Percentiles rank a stretch among this genome's conserved stretches.
Evolutionary conservation across 2,329 filamentous ascomycete genomes (phyloP).

Genomic region (Apiospora saccharicola): DNA sequence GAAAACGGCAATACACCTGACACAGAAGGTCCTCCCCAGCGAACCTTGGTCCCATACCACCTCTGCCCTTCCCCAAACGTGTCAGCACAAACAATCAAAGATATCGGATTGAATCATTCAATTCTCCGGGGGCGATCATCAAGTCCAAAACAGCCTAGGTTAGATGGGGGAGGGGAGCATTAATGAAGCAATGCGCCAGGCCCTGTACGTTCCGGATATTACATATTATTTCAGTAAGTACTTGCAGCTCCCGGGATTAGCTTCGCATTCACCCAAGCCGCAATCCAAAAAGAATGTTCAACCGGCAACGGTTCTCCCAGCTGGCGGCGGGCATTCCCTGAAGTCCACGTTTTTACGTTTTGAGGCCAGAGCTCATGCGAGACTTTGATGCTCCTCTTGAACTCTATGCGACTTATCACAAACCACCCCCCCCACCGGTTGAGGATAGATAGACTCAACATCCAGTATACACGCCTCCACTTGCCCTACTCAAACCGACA

Average conservation of each 20-base stretch:
- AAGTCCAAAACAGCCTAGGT: slow-evolving; percentile 18
- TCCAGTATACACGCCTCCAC: neutral
- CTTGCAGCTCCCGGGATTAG: neutral
- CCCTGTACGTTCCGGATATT: slow-evolving; percentile 1
- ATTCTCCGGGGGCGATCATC: neutral
- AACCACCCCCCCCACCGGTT: slow-evolving; percentile 1
- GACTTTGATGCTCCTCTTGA: slow-evolving; percentile 4
- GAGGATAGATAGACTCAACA: slow-evolving; percentile 9
- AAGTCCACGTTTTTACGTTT: slow-evolving; percentile 9
- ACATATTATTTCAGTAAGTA: neutral
- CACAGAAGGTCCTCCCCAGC: neutral
- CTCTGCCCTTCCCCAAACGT: neutral
- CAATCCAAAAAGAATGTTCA: neutral
- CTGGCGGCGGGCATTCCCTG: neutral
- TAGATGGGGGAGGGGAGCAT: slow-evolving; percentile 3
- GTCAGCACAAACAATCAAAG: slow-evolving; percentile 16
- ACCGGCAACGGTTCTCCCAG: slow-evolving; percentile 4
- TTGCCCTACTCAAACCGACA: neutral
- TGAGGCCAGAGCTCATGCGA: neutral
- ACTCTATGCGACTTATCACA: slow-evolving; percentile 4
- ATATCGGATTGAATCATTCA: neutral
- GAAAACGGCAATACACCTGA: slow-evolving; percentile 2
- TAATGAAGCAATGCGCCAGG: slow-evolving; percentile 15
- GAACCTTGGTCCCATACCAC: neutral
- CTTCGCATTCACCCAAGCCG: slow-evolving; percentile 2